phyloP scores from a whole-genome alignment of 495 filamentous ascomycete genomes.

The Chaetomidium leptoderma region DNA sequence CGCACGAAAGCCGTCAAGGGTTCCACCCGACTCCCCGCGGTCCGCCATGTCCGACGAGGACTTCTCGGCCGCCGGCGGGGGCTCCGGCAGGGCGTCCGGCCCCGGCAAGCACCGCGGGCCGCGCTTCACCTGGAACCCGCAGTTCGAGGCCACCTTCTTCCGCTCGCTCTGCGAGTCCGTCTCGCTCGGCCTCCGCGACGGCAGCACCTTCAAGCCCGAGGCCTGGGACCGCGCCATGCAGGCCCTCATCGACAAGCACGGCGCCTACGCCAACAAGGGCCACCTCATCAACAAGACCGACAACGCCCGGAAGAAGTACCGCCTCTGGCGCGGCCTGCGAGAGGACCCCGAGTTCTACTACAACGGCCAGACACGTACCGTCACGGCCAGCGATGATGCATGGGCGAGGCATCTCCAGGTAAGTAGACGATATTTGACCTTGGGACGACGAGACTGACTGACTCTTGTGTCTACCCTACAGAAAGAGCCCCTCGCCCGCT shows the following conservation, averaged over 20 bases:
- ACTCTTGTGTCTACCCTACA: conserved; percentile 13
- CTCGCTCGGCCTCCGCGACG: conserved; percentile 44
- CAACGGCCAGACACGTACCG: conserved; percentile 39
- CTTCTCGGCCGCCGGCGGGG: conserved; percentile 23
- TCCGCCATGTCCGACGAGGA: conserved; percentile 37
- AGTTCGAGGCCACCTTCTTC: conserved; percentile 50
- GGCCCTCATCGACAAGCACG: conserved; percentile 44
- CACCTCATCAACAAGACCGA: conserved; percentile 53
- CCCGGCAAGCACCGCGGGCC: conserved; percentile 43
- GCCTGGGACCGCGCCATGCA: conserved; percentile 49
- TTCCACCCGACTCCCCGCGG: conserved; percentile 2
- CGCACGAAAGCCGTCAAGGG: neutral
- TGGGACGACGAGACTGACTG: neutral
- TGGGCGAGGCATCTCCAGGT: conserved; percentile 49
- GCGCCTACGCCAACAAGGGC: conserved; percentile 46
- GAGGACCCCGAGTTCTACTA: conserved; percentile 49
- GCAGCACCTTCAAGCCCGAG: conserved; percentile 50
- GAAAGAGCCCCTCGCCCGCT: conserved; percentile 48
- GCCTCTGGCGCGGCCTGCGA: conserved; percentile 48
- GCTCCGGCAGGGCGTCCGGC: conserved; percentile 13
- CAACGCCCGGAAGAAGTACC: conserved; percentile 52
- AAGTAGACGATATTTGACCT: neutral
- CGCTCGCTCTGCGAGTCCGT: conserved; percentile 49
- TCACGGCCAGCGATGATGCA: conserved; percentile 46
- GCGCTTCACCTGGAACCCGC: conserved; percentile 49